Percentiles rank a stretch among this genome's conserved stretches.
These are phyloP conservation scores for Blastomyces percursus DNA, from an alignment of 2,329 filamentous ascomycete genomes.

Conservation along the genomic window DNA sequence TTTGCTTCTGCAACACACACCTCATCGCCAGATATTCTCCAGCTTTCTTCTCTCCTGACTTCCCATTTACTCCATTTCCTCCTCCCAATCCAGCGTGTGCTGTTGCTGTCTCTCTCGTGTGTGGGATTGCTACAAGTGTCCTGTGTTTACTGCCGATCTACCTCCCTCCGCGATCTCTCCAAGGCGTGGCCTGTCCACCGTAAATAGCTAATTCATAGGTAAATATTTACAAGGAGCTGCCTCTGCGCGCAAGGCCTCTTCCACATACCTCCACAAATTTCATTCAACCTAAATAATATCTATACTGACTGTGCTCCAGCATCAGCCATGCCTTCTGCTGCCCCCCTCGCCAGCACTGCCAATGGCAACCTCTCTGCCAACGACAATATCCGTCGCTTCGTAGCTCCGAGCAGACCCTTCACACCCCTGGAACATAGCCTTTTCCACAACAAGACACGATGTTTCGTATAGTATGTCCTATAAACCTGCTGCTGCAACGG, in stretches of 20 bases:
- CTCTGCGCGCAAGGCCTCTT: slow-evolving; percentile 3
- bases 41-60: slow-evolving; percentile 6
- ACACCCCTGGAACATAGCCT: slow-evolving; percentile 84
- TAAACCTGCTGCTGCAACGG: background rate
- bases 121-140: background rate
- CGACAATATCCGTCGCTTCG: slow-evolving; percentile 97
- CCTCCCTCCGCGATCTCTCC: background rate
- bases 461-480: slow-evolving; percentile 77
- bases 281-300: background rate
- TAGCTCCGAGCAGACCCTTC: slow-evolving; percentile 79
- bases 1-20: background rate
- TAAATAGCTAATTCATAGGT: background rate
- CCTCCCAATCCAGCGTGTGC: background rate
- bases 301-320: background rate
- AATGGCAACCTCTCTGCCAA: slow-evolving; percentile 62
- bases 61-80: slow-evolving; percentile 1
- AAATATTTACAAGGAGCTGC: background rate
- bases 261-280: no score
- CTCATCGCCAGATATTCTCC: background rate
- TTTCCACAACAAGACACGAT: slow-evolving; percentile 99
- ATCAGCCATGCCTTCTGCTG: slow-evolving; percentile 48
- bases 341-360: slow-evolving; percentile 39
- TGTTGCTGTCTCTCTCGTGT: slow-evolving; percentile 9
- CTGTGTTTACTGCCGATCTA: background rate
- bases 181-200: background rate